Base-by-base conservation (phyloP, 495 filamentous ascomycete species). In the Penicillium riverlandense region DNA sequence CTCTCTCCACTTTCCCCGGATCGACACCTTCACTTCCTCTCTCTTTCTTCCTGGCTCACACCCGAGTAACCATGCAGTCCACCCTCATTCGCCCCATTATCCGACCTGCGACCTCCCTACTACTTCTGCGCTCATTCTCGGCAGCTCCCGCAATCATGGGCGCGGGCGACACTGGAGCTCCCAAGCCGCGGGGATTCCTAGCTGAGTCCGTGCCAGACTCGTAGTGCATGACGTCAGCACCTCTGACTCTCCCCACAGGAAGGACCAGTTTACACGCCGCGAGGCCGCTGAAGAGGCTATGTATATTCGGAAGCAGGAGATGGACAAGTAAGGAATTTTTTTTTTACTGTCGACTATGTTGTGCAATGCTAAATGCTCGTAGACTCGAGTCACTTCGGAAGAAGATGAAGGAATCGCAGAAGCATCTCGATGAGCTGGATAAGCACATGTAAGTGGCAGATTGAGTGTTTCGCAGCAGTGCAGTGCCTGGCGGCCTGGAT, bases 191-290 rank as follows among this genome's bases (percentile, higher is more conserved):
- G 15, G 71, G 67, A 31, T 57, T 58, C 38, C 58, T 69, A n/a
- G 61, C 67, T 15, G 59, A 65, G 69, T 74, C 63, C 32, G 62
- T 47, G 22, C 35, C 10, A 14, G 33, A 30, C 38, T 28, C 8
- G 4, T 27, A 29, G 8, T n/a, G 53, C 15, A 16, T 63, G 62
- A 62, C 48, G 54, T 61, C 55, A 53, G 40, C 28, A 35, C 52
- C 2, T 16, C 15, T 44, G 32, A 46, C 40, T 37, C 8, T 35
- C 29, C 10, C 13, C 31, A 29, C 35, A 60, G 57, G 28, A 90
- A 89, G 44, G 91, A 95, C 56, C 78, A 85, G 45, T 96, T 95
- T 74, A 81, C 82, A 54, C 80, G 79, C 57, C 87, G 90, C 57
- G 90, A 96, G 69, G 79, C 79, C 44, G 90, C 90, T 37, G 71